Conservation (phyloP, 177 flowering plant species). For the Telopea speciosissima region DNA sequence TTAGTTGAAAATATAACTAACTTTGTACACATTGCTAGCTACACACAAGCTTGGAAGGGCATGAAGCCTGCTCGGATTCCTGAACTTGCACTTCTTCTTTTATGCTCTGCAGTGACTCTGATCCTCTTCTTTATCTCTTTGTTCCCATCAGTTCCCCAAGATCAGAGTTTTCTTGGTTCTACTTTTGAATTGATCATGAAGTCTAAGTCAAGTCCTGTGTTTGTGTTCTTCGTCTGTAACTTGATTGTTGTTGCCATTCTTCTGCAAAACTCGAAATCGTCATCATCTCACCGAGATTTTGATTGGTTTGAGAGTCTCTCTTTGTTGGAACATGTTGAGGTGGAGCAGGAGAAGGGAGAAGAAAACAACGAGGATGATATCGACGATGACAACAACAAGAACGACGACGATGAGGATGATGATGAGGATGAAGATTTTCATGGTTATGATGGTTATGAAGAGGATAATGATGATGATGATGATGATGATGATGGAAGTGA, state of each 20-base stretch:
- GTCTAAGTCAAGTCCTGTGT: constrained; percentile 1
- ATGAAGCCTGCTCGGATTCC: constrained; percentile 13
- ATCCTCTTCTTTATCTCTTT: background rate
- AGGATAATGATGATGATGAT: constrained; percentile 6
- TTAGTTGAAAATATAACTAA: no score
- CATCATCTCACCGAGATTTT: background rate
- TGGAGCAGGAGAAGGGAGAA: background rate
- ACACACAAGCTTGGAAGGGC: background rate
- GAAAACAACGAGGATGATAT: background rate
- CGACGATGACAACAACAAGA: background rate
- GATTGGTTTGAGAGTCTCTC: background rate
- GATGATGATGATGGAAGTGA: constrained; percentile 7
- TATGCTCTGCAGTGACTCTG: background rate
- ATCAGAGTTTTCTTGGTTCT: constrained; percentile 1
- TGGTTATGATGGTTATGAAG: constrained; percentile 9
- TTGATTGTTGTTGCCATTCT: constrained; percentile 13
- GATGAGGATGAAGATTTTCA: constrained; percentile 7
- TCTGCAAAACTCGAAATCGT: constrained; percentile 4
- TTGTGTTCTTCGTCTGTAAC: constrained; percentile 17
- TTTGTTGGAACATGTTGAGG: background rate
- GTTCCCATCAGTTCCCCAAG: background rate
- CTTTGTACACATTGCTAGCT: no score
- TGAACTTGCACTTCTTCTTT: constrained; percentile 2
- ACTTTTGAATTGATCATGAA: background rate
- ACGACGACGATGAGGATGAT: constrained; percentile 1